Percentiles rank a stretch among this genome's conserved stretches.
phyloP scores from a whole-genome alignment of 2,329 filamentous ascomycete genomes.

The Fusarium sp. region DNA sequence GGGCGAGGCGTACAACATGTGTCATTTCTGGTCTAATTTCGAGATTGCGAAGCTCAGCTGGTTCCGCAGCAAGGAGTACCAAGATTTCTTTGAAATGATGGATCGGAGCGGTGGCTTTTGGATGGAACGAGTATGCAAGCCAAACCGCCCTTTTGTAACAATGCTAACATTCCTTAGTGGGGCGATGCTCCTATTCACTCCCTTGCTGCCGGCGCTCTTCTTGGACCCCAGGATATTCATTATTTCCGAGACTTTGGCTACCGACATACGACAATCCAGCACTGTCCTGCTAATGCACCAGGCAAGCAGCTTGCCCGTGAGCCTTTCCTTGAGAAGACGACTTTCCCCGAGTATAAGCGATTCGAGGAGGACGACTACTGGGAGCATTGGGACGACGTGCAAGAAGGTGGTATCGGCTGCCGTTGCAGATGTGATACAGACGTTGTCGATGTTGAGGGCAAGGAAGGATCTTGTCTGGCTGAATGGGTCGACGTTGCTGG shows the following conservation, averaged over 20 bases:
- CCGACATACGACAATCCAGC: slow-evolving; percentile 97
- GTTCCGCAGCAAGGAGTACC: slow-evolving; percentile 97
- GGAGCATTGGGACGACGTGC: slow-evolving; percentile 85
- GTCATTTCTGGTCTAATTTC: slow-evolving; percentile 99
- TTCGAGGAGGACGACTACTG: slow-evolving; percentile 96
- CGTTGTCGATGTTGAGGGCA: slow-evolving; percentile 96
- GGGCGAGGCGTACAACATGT: slow-evolving; percentile 99
- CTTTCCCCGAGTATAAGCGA: slow-evolving; percentile 82
- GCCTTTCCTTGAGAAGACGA: slow-evolving; percentile 86
- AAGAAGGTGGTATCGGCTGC: slow-evolving; percentile 97
- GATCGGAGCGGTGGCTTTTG: slow-evolving; percentile 97
- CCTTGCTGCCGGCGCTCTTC: slow-evolving; percentile 88
- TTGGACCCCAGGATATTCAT: slow-evolving; percentile 86
- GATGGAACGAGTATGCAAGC: slow-evolving; percentile 86
- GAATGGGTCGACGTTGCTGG: slow-evolving; percentile 99
- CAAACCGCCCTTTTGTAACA: slow-evolving; percentile 4
- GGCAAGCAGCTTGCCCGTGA: slow-evolving; percentile 83
- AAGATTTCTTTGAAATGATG: slow-evolving; percentile 99
- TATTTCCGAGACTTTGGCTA: slow-evolving; percentile 99
- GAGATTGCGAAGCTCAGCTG: slow-evolving; percentile 95
- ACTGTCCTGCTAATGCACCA: slow-evolving; percentile 96
- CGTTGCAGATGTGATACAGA: slow-evolving; percentile 97
- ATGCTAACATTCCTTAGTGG: slow-evolving; percentile 72
- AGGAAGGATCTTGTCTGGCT: slow-evolving; percentile 91
- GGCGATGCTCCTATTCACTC: slow-evolving; percentile 99